These are phyloP conservation scores for Pyrrhoderma noxium DNA, from an alignment of 1,284 basidiomycete genomes.

Conservation along the genomic window DNA sequence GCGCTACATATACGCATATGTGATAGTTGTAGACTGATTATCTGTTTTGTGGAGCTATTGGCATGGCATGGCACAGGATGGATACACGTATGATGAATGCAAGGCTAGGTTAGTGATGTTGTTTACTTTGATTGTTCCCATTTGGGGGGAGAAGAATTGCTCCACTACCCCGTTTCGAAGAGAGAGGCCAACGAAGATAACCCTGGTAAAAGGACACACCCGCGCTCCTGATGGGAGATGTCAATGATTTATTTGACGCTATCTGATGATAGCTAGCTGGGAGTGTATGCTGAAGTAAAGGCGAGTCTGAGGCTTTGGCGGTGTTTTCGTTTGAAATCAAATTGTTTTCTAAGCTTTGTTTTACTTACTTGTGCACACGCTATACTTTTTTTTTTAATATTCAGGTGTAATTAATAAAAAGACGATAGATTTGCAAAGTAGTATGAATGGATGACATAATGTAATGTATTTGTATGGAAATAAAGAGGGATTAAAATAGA, in stretches of 20 bases:
- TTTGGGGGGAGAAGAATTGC: neutral
- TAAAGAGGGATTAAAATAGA: neutral
- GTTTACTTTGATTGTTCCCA: neutral
- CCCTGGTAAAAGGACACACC: conserved; percentile 82
- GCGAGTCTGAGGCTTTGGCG: conserved; percentile 69
- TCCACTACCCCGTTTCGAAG: conserved; percentile 10
- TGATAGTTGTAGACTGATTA: too few relatives aligned
- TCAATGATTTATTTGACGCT: conserved; percentile 17
- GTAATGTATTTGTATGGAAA: neutral
- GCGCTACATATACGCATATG: conserved; percentile 43
- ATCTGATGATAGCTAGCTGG: conserved; percentile 36
- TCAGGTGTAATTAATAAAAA: neutral
- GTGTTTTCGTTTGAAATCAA: neutral
- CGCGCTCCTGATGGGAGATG: conserved; percentile 34
- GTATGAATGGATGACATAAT: neutral
- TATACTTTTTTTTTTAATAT: neutral
- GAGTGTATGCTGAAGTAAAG: conserved; percentile 71
- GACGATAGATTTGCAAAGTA: neutral
- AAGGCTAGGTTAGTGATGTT: too few relatives aligned
- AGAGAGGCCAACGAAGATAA: conserved; percentile 58
- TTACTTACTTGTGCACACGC: neutral
- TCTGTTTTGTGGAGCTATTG: too few relatives aligned
- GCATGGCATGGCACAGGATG: too few relatives aligned
- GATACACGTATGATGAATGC: too few relatives aligned
- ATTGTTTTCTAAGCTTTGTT: neutral